phyloP scores from a whole-genome alignment of 2,329 filamentous ascomycete genomes.

The Fusarium tricinctum region DNA sequence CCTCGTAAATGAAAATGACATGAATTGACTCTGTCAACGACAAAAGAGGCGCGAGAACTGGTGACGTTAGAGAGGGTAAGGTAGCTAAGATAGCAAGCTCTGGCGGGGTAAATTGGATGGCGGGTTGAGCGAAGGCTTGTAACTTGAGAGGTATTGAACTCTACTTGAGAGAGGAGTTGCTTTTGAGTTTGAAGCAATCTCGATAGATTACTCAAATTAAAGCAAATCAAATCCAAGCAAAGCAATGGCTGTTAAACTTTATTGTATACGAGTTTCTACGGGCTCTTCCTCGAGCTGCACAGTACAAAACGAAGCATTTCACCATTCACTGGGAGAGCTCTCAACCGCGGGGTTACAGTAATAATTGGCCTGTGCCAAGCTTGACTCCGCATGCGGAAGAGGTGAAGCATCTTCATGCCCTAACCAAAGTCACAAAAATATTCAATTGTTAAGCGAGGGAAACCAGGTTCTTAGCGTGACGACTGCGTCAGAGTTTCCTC shows the following conservation, averaged over 20 bases:
- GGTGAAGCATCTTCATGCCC: constrained; percentile 32
- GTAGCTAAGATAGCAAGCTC: constrained; percentile 35
- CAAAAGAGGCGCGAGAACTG: neutral
- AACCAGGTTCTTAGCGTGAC: constrained; percentile 29
- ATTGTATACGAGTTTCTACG: constrained; percentile 1
- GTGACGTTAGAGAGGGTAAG: constrained; percentile 25
- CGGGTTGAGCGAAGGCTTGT: neutral
- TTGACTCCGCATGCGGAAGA: constrained; percentile 14
- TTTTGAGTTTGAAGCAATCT: constrained; percentile 17
- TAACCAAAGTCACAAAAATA: constrained; percentile 46
- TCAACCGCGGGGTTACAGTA: constrained; percentile 35
- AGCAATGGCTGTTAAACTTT: constrained; percentile 2
- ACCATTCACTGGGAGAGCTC: constrained; percentile 14
- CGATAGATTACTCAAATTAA: neutral
- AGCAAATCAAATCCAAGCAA: neutral
- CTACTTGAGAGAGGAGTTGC: neutral
- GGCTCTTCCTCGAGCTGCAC: neutral
- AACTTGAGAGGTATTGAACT: constrained; percentile 5
- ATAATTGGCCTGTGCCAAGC: constrained; percentile 6
- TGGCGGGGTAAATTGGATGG: constrained; percentile 40
- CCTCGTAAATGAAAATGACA: neutral
- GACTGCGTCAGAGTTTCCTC: constrained; percentile 41
- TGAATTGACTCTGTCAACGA: constrained; percentile 2
- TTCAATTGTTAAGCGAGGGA: constrained; percentile 39
- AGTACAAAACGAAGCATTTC: neutral